These are phyloP conservation scores for Podospora didyma DNA, from an alignment of 495 filamentous ascomycete genomes.

Conservation along the genomic window DNA sequence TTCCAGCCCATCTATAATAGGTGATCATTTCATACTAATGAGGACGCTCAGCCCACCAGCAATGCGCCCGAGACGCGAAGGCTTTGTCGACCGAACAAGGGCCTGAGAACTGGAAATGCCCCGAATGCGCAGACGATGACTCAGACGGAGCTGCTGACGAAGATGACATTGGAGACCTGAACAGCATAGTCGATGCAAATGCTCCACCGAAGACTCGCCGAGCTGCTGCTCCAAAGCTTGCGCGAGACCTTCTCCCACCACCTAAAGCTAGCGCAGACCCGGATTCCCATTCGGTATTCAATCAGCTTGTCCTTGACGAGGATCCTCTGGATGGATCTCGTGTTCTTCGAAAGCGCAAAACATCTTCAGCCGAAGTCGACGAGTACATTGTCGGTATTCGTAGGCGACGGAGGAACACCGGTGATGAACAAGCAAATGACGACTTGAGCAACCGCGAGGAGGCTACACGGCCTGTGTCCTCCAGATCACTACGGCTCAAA, in stretches of 20 bases:
- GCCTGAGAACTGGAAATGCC: constrained; percentile 72
- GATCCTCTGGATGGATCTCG: constrained; percentile 84
- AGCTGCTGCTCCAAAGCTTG: constrained; percentile 50
- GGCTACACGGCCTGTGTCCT: constrained; percentile 30
- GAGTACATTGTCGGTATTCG: constrained; percentile 40
- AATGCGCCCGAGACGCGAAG: constrained; percentile 82
- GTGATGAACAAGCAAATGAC: constrained; percentile 32
- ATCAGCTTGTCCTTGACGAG: constrained; percentile 70
- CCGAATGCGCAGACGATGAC: constrained; percentile 66
- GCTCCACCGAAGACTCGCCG: constrained; percentile 32
- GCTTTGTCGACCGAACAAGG: constrained; percentile 58
- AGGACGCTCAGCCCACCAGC: constrained; percentile 74
- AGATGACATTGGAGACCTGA: constrained; percentile 30
- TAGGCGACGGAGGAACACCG: constrained; percentile 41
- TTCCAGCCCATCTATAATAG: too few species aligned
- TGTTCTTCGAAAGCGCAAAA: constrained; percentile 81
- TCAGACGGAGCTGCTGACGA: constrained; percentile 41
- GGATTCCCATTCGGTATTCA: constrained; percentile 84
- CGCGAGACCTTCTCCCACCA: constrained; percentile 72
- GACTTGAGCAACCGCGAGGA: constrained; percentile 25
- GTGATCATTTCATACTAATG: constrained; percentile 31
- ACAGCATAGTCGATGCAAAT: constrained; percentile 32
- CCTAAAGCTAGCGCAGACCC: constrained; percentile 65
- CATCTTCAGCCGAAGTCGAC: constrained; percentile 45
- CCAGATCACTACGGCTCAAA: constrained; percentile 41